Base-by-base conservation (phyloP, 495 filamentous ascomycete species). In the Aspergillus indologenus region DNA sequence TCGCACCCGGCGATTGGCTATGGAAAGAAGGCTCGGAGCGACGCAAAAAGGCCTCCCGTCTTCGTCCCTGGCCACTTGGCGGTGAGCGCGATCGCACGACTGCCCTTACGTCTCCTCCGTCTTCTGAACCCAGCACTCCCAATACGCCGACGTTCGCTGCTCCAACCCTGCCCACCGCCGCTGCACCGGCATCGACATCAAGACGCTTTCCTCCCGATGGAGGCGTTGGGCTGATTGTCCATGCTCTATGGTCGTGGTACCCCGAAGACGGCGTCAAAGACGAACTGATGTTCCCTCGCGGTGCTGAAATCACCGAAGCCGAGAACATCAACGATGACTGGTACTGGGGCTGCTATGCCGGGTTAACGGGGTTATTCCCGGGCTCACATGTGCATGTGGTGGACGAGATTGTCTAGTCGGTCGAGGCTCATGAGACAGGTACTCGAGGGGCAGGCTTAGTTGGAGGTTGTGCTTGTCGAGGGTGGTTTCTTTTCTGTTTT, bases 241-340 rank as follows among this genome's bases (percentile, higher is more conserved):
- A 79, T 17, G 89, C 90, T 0, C 58, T 75, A 19, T 96, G 90
- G 88, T 76, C 81, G 7, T 95, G 85, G 78, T 91, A 86, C 64
- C 90, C 90, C 0, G 75, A 71, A 8, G 81, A 80, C 6, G 84
- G 76, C 6, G 77, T 76, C 14, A 71, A 75, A 31, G 88, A 95
- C 70, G 92, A 96, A 76, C 68, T 96, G 53, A 74, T 83, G 63
- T 96, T 96, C 64, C 92, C 92, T 3, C 87, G 83, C 56, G 86
- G 87, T 5, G 90, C 91, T 0, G 89, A 93, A 71, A 81, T 96
- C 12, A 77, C 79, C 3, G 92, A 96, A 77, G 84, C 85, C 34
- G 84, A 90, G 71, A 86, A 90, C 70, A 83, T 92, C 46, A 96
- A 94, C 71, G 90, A 85, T 43, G 90, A 95, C 70, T 96, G 91